These are phyloP conservation scores for Kodamaea derodonti DNA, from an alignment of 1,139 yeast genomes.

Conservation along the genomic window DNA sequence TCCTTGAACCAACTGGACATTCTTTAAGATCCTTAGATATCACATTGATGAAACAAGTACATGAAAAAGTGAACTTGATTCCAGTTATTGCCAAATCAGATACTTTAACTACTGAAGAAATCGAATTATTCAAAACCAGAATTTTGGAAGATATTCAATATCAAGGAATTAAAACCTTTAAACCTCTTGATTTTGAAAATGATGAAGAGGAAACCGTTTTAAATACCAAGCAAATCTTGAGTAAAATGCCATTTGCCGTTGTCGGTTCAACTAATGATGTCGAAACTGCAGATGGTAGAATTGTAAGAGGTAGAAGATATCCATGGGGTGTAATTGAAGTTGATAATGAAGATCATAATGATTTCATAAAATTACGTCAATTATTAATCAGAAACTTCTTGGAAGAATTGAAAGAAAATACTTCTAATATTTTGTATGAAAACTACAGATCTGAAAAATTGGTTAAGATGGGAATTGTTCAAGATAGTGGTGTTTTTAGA, in stretches of 20 bases:
- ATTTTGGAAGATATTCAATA: constrained; percentile 71
- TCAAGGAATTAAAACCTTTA: constrained; percentile 75
- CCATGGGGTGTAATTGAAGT: constrained; percentile 99
- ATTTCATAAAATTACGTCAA: constrained; percentile 87
- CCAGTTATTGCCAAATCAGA: constrained; percentile 96
- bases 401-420: constrained; percentile 91
- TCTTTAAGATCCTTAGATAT: constrained; percentile 86
- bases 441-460: constrained; percentile 85
- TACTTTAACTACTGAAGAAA: constrained; percentile 86
- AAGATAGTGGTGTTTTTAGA: constrained; percentile 86
- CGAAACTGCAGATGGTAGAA: constrained; percentile 68
- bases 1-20: constrained; percentile 97
- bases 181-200: constrained; percentile 73
- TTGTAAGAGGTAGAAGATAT: constrained; percentile 87
- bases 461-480: constrained; percentile 79
- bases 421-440: constrained; percentile 76
- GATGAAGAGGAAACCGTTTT: constrained; percentile 83
- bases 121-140: constrained; percentile 65
- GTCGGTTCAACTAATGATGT: constrained; percentile 85
- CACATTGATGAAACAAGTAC: constrained; percentile 82
- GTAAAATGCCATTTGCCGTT: constrained; percentile 86
- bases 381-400: constrained; percentile 83
- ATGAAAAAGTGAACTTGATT: constrained; percentile 86
- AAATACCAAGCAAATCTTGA: constrained; percentile 64
- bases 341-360: constrained; percentile 92